Percentiles rank a stretch among this genome's conserved stretches.
Conservation (phyloP, 495 filamentous ascomycete species). For the Hypoxylon fragiforme region DNA sequence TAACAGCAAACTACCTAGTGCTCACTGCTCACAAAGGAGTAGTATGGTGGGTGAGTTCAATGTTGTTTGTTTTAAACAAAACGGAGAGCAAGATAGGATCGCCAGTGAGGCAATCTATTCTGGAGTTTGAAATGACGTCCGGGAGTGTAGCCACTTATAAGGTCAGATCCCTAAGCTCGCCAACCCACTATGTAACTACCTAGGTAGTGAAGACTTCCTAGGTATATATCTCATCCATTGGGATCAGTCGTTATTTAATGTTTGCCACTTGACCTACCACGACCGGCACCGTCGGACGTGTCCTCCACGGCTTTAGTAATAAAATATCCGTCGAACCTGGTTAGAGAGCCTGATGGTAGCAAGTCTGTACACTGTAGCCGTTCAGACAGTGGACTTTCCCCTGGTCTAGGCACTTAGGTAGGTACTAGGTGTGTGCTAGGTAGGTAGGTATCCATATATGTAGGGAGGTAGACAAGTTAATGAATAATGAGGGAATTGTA, state of each 20-base stretch:
- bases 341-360: slow-evolving; percentile 7
- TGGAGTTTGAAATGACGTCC: slow-evolving; percentile 1
- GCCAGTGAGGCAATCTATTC: background rate
- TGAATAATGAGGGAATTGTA: no score
- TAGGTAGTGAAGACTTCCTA: no score
- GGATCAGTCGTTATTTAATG: slow-evolving; percentile 14
- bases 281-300: slow-evolving; percentile 19
- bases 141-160: slow-evolving; percentile 16
- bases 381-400: background rate
- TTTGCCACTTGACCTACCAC: slow-evolving; percentile 26
- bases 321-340: slow-evolving; percentile 20
- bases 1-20: no score
- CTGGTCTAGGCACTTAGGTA: background rate
- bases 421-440: no score
- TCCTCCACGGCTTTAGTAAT: slow-evolving; percentile 1
- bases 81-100: no score
- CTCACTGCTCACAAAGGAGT: no score
- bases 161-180: background rate
- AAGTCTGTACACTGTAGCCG: background rate
- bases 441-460: no score
- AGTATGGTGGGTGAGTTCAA: no score
- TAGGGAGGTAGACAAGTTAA: background rate
- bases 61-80: no score
- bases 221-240: slow-evolving; percentile 18
- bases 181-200: slow-evolving; percentile 9